These are phyloP conservation scores for Trichoderma parareesei DNA, from an alignment of 495 filamentous ascomycete species.

Conservation along the genomic window DNA sequence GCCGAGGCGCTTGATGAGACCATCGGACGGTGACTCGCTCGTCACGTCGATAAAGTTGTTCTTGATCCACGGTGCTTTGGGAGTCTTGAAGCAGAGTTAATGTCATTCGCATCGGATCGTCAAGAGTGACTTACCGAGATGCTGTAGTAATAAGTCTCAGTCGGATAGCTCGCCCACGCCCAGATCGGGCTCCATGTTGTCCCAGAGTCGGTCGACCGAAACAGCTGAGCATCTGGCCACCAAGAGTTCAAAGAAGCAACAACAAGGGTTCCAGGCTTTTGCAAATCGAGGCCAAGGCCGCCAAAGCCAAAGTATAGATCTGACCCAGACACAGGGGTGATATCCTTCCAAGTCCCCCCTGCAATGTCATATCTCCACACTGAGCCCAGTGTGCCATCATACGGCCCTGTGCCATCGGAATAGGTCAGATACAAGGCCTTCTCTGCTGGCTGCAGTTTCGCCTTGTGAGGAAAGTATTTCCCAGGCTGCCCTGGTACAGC, in stretches of 20 bases:
- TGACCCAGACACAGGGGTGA: constrained; percentile 38
- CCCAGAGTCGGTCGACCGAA: constrained; percentile 45
- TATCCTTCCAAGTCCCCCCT: constrained; percentile 43
- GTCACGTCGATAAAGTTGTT: constrained; percentile 37
- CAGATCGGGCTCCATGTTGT: constrained; percentile 44
- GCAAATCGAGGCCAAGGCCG: constrained; percentile 46
- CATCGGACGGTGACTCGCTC: constrained; percentile 14
- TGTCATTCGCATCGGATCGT: constrained; percentile 14
- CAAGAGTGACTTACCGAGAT: constrained; percentile 15
- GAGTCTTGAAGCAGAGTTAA: constrained; percentile 16
- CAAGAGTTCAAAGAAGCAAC: constrained; percentile 49
- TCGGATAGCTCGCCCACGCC: constrained; percentile 43
- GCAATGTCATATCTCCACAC: constrained; percentile 47
- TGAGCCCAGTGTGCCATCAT: constrained; percentile 42
- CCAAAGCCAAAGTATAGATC: constrained; percentile 46
- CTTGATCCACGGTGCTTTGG: constrained; percentile 42
- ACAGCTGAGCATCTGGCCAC: constrained; percentile 52
- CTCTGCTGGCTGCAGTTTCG: constrained; percentile 43
- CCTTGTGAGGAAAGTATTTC: constrained; percentile 48
- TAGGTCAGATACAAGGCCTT: constrained; percentile 51
- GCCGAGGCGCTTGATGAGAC: constrained; percentile 37
- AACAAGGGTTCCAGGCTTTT: constrained; percentile 46
- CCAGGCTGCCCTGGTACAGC: constrained; percentile 40
- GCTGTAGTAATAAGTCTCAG: constrained; percentile 36
- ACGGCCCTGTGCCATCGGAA: constrained; percentile 46